Conservation (phyloP, 208 protist genomes). For the Leishmania braziliensis region DNA sequence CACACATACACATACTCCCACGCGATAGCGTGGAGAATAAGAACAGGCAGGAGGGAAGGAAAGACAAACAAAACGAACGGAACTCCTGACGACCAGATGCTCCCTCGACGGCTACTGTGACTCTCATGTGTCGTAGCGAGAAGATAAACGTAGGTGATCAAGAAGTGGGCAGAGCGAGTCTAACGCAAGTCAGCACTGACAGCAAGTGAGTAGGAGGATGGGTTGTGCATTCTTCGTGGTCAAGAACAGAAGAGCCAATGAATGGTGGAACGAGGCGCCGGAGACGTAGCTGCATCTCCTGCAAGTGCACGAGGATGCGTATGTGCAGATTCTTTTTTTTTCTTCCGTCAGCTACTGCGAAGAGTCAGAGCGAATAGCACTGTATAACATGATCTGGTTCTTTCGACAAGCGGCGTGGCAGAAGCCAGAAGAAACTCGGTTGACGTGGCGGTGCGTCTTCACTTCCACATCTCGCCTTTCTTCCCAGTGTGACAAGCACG, state of each 20-base stretch:
- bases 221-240: not conserved
- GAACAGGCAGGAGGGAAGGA: not conserved
- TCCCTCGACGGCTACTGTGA: not conserved
- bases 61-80: not conserved
- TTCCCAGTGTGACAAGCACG: not conserved
- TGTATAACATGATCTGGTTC: not conserved
- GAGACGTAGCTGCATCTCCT: not conserved
- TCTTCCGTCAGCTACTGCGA: not conserved
- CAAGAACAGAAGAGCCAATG: not conserved
- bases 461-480: not conserved
- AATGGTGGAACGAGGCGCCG: not conserved
- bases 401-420: not conserved
- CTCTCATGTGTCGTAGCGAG: not conserved
- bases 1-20: not conserved
- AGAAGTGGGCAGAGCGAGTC: not conserved
- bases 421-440: not conserved
- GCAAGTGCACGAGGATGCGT: not conserved
- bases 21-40: not conserved
- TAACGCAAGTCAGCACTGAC: not conserved
- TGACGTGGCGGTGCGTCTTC: not conserved
- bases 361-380: not conserved
- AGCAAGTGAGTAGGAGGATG: not conserved
- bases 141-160: not conserved
- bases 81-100: not conserved
- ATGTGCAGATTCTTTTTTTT: not conserved